Evolutionary conservation across 2,329 filamentous ascomycete genomes (phyloP).

Genomic region (Aspergillus amoenus): DNA sequence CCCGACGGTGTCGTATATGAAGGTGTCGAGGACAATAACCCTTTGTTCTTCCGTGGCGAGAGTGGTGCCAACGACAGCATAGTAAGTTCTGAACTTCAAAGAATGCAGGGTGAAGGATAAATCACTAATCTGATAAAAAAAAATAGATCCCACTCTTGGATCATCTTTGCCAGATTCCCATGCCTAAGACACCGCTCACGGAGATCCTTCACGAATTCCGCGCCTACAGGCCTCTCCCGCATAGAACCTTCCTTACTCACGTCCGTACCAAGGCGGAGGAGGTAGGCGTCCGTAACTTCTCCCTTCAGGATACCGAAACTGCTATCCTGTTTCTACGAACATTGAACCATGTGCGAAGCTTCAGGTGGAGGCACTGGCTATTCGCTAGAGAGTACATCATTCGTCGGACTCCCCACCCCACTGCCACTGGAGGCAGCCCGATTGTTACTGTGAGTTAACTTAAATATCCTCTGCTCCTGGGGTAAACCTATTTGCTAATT

Average conservation of each 20-base stretch:
- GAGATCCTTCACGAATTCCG: constrained; percentile 87
- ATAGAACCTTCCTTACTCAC: constrained; percentile 78
- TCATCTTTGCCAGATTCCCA: constrained; percentile 78
- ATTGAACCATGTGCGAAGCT: constrained; percentile 49
- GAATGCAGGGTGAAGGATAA: neutral
- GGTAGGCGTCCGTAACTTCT: constrained; percentile 40
- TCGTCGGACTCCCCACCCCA: constrained; percentile 45
- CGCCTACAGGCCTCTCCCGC: constrained; percentile 82
- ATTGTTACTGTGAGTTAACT: constrained; percentile 44
- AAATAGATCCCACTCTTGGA: constrained; percentile 76
- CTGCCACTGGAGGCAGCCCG: constrained; percentile 50
- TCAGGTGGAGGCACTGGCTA: constrained; percentile 52
- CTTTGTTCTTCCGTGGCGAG: constrained; percentile 83
- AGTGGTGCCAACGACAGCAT: constrained; percentile 94
- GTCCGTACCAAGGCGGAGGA: constrained; percentile 59
- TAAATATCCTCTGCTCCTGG: neutral
- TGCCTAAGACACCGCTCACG: constrained; percentile 87
- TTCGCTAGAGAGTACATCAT: constrained; percentile 52
- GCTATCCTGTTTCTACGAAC: constrained; percentile 46
- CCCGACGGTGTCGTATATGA: constrained; percentile 88
- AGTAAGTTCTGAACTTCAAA: constrained; percentile 42
- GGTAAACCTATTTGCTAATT: neutral
- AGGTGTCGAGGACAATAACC: constrained; percentile 69
- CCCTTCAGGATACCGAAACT: constrained; percentile 39
- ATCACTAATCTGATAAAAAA: neutral